phyloP scores from a whole-genome alignment of 208 protist genomes.

The Leishmania martiniquensis region DNA sequence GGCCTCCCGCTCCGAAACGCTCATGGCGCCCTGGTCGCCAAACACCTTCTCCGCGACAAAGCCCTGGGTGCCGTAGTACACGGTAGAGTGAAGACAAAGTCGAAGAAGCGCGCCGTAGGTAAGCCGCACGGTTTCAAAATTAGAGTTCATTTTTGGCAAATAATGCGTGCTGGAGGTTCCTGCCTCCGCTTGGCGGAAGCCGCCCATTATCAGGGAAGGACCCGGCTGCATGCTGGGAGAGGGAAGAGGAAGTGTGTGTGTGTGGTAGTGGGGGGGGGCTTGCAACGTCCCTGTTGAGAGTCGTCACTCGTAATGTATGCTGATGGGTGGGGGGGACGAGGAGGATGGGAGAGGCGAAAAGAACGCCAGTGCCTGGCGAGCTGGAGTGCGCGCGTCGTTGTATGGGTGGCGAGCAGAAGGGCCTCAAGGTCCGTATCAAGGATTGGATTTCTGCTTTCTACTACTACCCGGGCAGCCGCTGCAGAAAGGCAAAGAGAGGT shows the following conservation, averaged over 20 bases:
- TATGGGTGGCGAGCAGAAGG: not conserved
- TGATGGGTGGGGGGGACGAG: not conserved
- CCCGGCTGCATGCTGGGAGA: not conserved
- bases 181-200: conserved; percentile 11
- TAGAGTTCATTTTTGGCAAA: conserved; percentile 54
- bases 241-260: no score
- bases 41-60: conserved; percentile 54
- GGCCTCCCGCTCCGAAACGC: conserved; percentile 31
- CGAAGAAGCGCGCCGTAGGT: conserved; percentile 67
- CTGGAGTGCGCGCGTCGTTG: not conserved
- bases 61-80: conserved; percentile 60
- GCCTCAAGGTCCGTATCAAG: not conserved
- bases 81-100: conserved; percentile 57
- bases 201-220: conserved; percentile 15
- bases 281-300: not conserved
- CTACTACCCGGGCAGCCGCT: not conserved
- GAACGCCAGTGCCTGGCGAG: not conserved
- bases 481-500: not conserved
- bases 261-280: no score
- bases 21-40: conserved; percentile 33
- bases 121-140: conserved; percentile 63
- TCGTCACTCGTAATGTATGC: not conserved
- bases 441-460: no score
- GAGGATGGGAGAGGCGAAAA: not conserved
- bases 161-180: conserved; percentile 28